Conservation (phyloP, 2,329 filamentous ascomycete genomes). For the Ophiostoma sp. region DNA sequence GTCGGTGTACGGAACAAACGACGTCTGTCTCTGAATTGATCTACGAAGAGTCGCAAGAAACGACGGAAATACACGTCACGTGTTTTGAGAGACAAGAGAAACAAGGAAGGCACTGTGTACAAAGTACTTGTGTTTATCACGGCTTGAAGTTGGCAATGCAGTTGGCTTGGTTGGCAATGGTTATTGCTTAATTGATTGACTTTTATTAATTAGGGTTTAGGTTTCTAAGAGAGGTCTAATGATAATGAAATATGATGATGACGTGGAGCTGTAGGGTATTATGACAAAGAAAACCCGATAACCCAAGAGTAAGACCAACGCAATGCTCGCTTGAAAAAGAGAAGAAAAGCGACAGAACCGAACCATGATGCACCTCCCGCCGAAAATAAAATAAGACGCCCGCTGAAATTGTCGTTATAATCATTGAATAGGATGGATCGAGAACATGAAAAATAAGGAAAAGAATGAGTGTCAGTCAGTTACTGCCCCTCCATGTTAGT, state of each 20-base stretch:
- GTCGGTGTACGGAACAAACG: background rate
- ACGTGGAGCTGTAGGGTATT: slow-evolving; percentile 3
- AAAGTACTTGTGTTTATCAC: background rate
- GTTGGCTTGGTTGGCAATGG: background rate
- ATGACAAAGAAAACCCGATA: background rate
- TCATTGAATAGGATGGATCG: background rate
- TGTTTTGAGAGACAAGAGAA: background rate
- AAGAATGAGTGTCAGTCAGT: background rate
- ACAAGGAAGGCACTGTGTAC: background rate
- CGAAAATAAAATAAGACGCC: slow-evolving; percentile 8
- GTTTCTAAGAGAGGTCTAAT: background rate
- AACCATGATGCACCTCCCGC: no score
- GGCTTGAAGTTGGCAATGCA: background rate
- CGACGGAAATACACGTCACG: background rate
- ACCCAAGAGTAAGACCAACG: background rate
- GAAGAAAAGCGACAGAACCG: background rate
- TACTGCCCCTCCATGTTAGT: slow-evolving; percentile 23
- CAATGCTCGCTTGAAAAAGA: background rate
- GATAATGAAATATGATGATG: background rate
- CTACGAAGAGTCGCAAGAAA: background rate
- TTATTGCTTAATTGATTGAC: background rate
- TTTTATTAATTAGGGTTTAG: background rate
- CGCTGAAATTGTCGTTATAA: background rate
- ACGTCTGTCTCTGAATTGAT: background rate
- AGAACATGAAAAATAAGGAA: background rate